Percentiles rank a stretch among this genome's conserved stretches.
phyloP scores from a whole-genome alignment of 768 basidiomycete genomes.

The Russula ochroleuca region DNA sequence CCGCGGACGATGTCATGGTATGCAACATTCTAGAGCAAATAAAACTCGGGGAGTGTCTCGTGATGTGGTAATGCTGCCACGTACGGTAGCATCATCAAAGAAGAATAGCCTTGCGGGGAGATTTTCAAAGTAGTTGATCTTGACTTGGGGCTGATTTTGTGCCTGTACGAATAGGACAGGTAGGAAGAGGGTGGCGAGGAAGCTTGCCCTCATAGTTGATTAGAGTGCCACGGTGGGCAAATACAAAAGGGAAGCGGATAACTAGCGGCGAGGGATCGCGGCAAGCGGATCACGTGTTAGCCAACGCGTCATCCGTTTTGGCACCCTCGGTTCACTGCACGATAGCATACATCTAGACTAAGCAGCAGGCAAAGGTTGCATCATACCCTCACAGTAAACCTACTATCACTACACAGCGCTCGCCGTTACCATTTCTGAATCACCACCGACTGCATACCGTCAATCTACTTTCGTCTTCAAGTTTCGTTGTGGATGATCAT shows the following conservation, averaged over 20 bases:
- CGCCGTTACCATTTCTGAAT: not conserved
- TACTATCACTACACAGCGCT: not conserved
- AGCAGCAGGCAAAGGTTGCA: not conserved
- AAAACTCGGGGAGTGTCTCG: not conserved
- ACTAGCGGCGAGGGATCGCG: not conserved
- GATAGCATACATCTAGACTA: not conserved
- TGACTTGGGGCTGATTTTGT: constrained; percentile 24
- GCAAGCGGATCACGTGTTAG: not conserved
- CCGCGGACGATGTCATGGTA: constrained; percentile 73
- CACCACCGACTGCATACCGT: too few species aligned
- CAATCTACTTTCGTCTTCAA: too few species aligned
- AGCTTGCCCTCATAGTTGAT: constrained; percentile 8
- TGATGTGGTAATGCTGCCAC: constrained; percentile 31
- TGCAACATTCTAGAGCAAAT: constrained; percentile 50
- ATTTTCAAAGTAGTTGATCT: constrained; percentile 56
- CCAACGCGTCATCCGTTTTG: not conserved
- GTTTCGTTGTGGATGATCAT: not conserved
- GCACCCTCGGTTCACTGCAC: not conserved
- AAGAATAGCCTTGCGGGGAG: constrained; percentile 77
- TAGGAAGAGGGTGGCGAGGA: constrained; percentile 11
- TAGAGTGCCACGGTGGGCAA: constrained; percentile 1
- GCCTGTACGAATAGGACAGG: constrained; percentile 10
- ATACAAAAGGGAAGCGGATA: not conserved
- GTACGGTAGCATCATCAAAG: constrained; percentile 87
- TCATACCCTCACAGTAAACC: not conserved